A percentile compares a stretch with the other conserved stretches of the same genome.
These are phyloP conservation scores for Rosa lucieae DNA, from an alignment of 306 rosid species.

Conservation along the genomic window DNA sequence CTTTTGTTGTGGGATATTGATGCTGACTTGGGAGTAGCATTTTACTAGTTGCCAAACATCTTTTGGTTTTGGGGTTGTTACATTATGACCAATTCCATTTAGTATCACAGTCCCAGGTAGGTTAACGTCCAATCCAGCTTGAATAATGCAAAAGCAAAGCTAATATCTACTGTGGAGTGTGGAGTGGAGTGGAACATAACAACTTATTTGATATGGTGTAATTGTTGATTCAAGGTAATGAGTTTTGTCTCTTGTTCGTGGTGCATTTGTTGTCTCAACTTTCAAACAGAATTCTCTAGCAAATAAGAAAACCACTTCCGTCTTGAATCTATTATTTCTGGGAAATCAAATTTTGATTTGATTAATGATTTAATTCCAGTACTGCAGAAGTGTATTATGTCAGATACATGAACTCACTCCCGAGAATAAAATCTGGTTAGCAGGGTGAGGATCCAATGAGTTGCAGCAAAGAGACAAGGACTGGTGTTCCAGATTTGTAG, in stretches of 20 bases:
- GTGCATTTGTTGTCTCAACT: slow-evolving; percentile 6
- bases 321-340: slow-evolving; percentile 1
- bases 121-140: slow-evolving; percentile 10
- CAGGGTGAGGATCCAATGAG: slow-evolving; percentile 41
- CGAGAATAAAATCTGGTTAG: slow-evolving; percentile 31
- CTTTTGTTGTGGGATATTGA: background rate
- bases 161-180: background rate
- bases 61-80: slow-evolving; percentile 1
- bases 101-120: slow-evolving; percentile 15
- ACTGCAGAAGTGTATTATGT: slow-evolving; percentile 33
- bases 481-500: slow-evolving; percentile 55
- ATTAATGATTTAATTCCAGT: slow-evolving; percentile 21
- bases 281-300: slow-evolving; percentile 11
- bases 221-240: slow-evolving; percentile 11
- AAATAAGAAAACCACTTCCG: background rate
- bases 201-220: background rate
- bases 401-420: slow-evolving; percentile 38
- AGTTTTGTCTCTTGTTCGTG: slow-evolving; percentile 28
- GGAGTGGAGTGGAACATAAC: background rate
- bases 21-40: background rate
- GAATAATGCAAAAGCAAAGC: slow-evolving; percentile 2
- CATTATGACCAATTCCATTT: slow-evolving; percentile 4
- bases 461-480: slow-evolving; percentile 45
- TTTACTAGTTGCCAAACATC: background rate
- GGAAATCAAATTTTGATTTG: background rate